Percentiles rank a stretch among this genome's conserved stretches.
These are phyloP conservation scores for Climacium dendroides DNA, from an alignment of 225 moss, liverwort and hornwort genomes.

Conservation along the genomic window DNA sequence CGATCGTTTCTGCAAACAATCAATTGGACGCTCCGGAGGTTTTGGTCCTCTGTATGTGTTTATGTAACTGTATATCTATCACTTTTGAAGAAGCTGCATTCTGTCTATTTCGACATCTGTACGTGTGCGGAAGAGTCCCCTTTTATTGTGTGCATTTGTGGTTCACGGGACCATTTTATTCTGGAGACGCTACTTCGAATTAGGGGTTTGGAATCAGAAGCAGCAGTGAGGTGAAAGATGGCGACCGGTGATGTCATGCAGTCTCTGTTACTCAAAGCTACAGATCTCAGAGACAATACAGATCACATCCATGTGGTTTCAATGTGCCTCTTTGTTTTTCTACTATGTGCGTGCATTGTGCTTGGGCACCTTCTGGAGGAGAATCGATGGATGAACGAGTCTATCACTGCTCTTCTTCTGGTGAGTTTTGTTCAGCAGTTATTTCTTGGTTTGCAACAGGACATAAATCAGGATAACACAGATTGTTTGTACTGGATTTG, in stretches of 20 bases:
- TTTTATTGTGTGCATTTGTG: background rate
- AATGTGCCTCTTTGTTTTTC: constrained; percentile 69
- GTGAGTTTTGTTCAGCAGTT: background rate
- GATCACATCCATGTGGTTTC: constrained; percentile 81
- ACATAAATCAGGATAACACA: background rate
- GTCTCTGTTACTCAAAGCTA: constrained; percentile 14
- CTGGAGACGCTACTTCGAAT: background rate
- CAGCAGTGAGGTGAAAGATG: background rate
- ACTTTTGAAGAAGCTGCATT: background rate
- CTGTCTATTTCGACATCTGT: background rate
- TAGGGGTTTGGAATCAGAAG: background rate
- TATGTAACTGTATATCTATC: background rate
- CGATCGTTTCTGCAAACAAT: background rate
- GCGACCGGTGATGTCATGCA: background rate
- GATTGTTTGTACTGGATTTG: background rate
- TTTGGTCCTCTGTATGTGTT: background rate
- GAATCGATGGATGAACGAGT: constrained; percentile 96
- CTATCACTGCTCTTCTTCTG: constrained; percentile 76
- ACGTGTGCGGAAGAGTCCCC: background rate
- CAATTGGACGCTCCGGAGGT: background rate
- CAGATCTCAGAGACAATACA: constrained; percentile 12
- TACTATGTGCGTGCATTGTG: constrained; percentile 85
- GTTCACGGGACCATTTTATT: background rate
- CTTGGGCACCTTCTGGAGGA: constrained; percentile 88
- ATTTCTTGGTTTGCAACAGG: background rate